Conservation (phyloP, 2,329 filamentous ascomycete genomes). For the Plenodomus biglobosus region DNA sequence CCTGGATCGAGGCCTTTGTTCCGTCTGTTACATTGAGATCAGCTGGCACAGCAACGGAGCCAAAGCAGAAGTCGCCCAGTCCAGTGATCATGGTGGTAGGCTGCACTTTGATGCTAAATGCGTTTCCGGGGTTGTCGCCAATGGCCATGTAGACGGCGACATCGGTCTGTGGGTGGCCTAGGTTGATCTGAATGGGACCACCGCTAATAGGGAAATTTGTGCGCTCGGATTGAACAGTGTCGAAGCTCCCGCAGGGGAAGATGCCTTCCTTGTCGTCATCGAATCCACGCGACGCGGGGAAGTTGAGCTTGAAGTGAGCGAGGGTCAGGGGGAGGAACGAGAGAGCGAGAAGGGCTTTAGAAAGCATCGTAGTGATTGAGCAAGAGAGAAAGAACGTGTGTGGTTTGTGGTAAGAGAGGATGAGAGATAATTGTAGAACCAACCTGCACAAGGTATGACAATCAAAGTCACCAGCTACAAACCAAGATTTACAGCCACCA, state of each 20-base stretch:
- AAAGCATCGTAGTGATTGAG: conserved; percentile 32
- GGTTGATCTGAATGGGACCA: conserved; percentile 54
- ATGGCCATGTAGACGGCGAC: conserved; percentile 58
- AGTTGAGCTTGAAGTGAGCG: conserved; percentile 60
- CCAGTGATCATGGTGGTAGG: conserved; percentile 62
- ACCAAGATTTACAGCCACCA: neutral
- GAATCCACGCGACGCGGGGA: conserved; percentile 55
- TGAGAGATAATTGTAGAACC: neutral
- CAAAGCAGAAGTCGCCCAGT: conserved; percentile 67
- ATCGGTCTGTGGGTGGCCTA: conserved; percentile 56
- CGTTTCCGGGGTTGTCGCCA: conserved; percentile 55
- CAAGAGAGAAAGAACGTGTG: conserved; percentile 1
- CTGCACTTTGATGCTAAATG: conserved; percentile 70
- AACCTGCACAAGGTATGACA: neutral
- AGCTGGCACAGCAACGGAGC: conserved; percentile 57
- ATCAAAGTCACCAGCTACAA: conserved; percentile 3
- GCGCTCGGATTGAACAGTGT: conserved; percentile 48
- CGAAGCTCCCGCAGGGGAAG: conserved; percentile 56
- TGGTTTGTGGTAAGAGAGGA: neutral
- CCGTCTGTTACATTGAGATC: conserved; percentile 60
- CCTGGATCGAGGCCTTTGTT: conserved; percentile 66
- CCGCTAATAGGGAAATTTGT: conserved; percentile 54
- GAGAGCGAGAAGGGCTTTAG: conserved; percentile 41
- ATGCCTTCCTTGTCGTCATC: conserved; percentile 50
- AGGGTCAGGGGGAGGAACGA: conserved; percentile 50